A percentile compares a stretch with the other conserved stretches of the same genome.
Evolutionary conservation across 768 basidiomycete species (phyloP).

Genomic region (Podaxis sp.): DNA sequence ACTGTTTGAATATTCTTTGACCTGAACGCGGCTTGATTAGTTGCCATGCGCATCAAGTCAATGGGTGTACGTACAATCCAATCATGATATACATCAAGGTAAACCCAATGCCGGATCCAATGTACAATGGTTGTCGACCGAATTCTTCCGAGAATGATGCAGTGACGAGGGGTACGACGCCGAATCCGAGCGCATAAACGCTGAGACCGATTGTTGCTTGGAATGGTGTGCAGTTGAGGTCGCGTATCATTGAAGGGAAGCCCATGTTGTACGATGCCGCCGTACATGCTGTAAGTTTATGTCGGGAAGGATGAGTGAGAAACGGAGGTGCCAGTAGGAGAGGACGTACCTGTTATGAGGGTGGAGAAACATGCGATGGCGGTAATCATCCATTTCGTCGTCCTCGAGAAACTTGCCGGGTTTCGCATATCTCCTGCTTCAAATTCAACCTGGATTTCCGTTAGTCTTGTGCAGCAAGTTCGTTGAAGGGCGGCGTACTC

Average conservation of each 20-base stretch:
- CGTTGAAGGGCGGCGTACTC: not conserved
- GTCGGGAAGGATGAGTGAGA: not conserved
- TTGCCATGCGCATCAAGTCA: not conserved
- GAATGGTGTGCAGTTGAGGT: conserved; percentile 37
- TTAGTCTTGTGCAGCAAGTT: not conserved
- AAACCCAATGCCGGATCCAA: conserved; percentile 46
- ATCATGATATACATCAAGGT: conserved; percentile 45
- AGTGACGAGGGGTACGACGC: conserved; percentile 53
- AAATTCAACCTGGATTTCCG: conserved; percentile 10
- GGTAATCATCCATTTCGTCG: conserved; percentile 22
- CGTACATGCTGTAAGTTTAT: conserved; percentile 34
- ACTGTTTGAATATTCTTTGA: conserved; percentile 56
- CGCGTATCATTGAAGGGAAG: conserved; percentile 49
- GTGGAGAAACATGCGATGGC: conserved; percentile 39
- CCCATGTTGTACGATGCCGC: conserved; percentile 53
- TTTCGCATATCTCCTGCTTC: conserved; percentile 7
- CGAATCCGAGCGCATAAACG: conserved; percentile 57
- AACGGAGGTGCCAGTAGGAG: not conserved
- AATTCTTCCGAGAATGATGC: conserved; percentile 70
- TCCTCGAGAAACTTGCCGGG: conserved; percentile 17
- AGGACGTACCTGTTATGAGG: conserved; percentile 32
- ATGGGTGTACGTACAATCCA: conserved; percentile 29
- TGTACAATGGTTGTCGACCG: conserved; percentile 55
- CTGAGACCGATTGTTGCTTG: conserved; percentile 44
- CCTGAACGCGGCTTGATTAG: conserved; percentile 19